These are phyloP conservation scores for Polyporus tsugae DNA, from an alignment of 1,284 basidiomycete species.

Conservation along the genomic window DNA sequence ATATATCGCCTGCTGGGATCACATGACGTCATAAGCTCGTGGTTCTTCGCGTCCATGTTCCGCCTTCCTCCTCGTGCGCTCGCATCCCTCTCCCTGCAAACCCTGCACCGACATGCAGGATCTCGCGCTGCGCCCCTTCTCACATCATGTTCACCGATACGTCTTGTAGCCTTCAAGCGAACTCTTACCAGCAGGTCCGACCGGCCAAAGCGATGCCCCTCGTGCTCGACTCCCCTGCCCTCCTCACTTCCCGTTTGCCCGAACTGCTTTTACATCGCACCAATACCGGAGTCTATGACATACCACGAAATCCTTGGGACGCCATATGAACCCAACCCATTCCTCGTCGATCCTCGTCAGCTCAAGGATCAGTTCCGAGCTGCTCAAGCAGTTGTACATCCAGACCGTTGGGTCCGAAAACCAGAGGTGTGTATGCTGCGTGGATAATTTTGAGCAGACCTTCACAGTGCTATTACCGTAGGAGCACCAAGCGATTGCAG, in stretches of 20 bases:
- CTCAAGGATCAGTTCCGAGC: conserved; percentile 71
- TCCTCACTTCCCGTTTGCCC: conserved; percentile 74
- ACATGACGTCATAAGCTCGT: conserved; percentile 39
- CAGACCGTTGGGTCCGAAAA: conserved; percentile 79
- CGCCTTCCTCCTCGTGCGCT: conserved; percentile 31
- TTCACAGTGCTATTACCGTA: conserved; percentile 35
- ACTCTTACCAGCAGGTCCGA: conserved; percentile 3
- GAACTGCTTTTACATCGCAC: conserved; percentile 68
- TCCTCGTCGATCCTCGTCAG: conserved; percentile 60
- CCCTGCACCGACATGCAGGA: neutral
- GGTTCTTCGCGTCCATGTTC: conserved; percentile 35
- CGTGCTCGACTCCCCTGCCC: conserved; percentile 64
- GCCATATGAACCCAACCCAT: conserved; percentile 67
- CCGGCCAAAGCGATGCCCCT: conserved; percentile 53
- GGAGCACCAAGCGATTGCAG: conserved; percentile 69
- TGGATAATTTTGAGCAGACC: too few species aligned
- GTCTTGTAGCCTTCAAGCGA: neutral
- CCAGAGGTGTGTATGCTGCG: conserved; percentile 14
- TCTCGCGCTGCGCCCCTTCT: neutral
- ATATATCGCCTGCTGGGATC: conserved; percentile 19
- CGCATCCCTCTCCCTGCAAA: conserved; percentile 16
- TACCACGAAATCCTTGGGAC: conserved; percentile 73
- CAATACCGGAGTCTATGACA: conserved; percentile 57
- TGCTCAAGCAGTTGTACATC: conserved; percentile 81
- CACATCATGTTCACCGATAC: neutral